Base-by-base conservation (phyloP, 2,329 filamentous ascomycete species). In the Trichoderma afroharzianum region DNA sequence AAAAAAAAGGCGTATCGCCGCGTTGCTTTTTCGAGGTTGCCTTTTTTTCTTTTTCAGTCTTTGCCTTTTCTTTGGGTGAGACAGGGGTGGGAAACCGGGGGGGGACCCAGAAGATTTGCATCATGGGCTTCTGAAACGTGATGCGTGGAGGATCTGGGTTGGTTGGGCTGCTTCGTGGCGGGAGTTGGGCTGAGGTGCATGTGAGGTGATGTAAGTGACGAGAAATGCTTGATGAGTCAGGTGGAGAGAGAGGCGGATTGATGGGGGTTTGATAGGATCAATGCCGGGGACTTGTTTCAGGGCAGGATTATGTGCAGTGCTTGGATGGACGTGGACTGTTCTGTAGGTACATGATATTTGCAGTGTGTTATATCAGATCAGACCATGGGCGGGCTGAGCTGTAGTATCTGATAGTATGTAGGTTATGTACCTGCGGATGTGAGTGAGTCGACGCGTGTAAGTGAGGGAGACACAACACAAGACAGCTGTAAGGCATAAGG, bases 81-180 rank as follows among this genome's bases (percentile, higher is more conserved):
- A 58, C 63, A 67, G 63, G 63, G 47, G 50, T 24, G 21, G 55
- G 30, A 28, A 18, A n/a, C n/a, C n/a, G n/a, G n/a, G n/a, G n/a
- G n/a, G 61, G 26, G 50, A 39, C 26, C 26, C 57, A 21, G 33
- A 33, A 24, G 63, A 67, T 67, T 67, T 67, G 63, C 50, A 67
- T 67, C 63, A 67, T 57, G 63, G 63, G 63, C 24, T n/a, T 39
- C n/a, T 30, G 39, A n/a, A n/a, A 21, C 21, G 18, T 43, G 66
- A 59, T 59, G 55, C 55, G 66, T 68, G 66, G 36, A 61, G n/a
- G 66, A 68, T 28, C 28, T 61, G 66, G 66, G 66, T 68, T 68
- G 66, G 66, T 68, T 68, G 66, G 66, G 55, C 66, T 47, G 43
- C n/a, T 28, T n/a, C 43, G 66, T 68, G 66, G 66, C 66, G 66